Conservation (phyloP, 768 basidiomycete genomes). For the Leccinum uliginosum region DNA sequence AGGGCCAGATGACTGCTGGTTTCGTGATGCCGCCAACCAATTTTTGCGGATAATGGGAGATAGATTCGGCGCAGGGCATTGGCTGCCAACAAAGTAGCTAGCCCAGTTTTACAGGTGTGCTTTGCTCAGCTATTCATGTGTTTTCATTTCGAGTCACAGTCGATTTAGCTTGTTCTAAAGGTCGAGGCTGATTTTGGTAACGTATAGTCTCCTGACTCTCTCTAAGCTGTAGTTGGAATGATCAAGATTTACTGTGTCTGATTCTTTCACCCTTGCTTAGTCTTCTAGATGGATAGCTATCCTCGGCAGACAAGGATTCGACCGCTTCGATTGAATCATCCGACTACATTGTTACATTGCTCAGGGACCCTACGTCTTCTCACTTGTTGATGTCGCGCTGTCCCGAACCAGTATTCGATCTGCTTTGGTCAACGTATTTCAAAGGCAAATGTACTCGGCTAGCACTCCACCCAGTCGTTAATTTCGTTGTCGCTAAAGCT, state of each 20-base stretch:
- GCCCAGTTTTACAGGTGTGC: constrained; percentile 68
- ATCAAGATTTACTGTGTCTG: constrained; percentile 60
- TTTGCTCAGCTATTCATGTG: constrained; percentile 4
- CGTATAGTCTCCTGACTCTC: constrained; percentile 56
- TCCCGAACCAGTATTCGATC: constrained; percentile 55
- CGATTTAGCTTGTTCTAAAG: constrained; percentile 68
- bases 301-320: constrained; percentile 36
- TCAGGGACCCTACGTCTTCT: constrained; percentile 84
- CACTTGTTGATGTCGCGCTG: constrained; percentile 70
- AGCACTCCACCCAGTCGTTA: constrained; percentile 90
- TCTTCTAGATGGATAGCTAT: neutral
- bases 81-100: constrained; percentile 71
- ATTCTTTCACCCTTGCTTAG: neutral
- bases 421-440: constrained; percentile 80
- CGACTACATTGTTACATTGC: constrained; percentile 76
- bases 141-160: constrained; percentile 8
- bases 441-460: constrained; percentile 65
- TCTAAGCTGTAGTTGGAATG: constrained; percentile 73
- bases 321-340: constrained; percentile 45
- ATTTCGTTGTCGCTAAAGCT: constrained; percentile 86
- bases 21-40: constrained; percentile 40
- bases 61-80: constrained; percentile 58
- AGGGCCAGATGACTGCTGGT: constrained; percentile 68
- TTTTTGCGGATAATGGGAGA: constrained; percentile 53
- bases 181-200: constrained; percentile 68